Percentiles rank a stretch among this genome's conserved stretches.
Conservation (phyloP, 192 early-diverging fungal species). For the Phycomyces blakesleeanus region DNA sequence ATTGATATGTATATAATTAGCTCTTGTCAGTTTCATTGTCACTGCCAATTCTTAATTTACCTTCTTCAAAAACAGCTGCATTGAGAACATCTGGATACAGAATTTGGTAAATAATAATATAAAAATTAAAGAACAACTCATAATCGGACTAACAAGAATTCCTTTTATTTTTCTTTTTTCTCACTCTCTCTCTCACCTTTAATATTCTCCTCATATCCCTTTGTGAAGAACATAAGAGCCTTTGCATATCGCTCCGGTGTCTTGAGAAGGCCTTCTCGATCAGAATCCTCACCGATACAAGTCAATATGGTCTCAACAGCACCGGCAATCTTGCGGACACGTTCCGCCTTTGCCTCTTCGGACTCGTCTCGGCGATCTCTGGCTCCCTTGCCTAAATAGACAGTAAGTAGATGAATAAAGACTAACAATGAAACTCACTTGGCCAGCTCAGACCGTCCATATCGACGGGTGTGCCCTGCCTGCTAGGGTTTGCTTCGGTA, state of each 20-base stretch:
- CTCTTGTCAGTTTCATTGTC: neutral
- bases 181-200: slow-evolving; percentile 41
- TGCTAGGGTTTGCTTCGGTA: neutral
- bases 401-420: slow-evolving; percentile 1
- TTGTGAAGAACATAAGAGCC: slow-evolving; percentile 95
- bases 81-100: slow-evolving; percentile 75
- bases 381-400: slow-evolving; percentile 68
- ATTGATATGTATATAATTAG: slow-evolving; percentile 2
- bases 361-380: slow-evolving; percentile 76
- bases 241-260: slow-evolving; percentile 96
- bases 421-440: slow-evolving; percentile 50
- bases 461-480: slow-evolving; percentile 46
- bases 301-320: slow-evolving; percentile 87
- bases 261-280: slow-evolving; percentile 90
- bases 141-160: neutral
- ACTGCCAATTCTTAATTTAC: slow-evolving; percentile 25
- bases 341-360: slow-evolving; percentile 60
- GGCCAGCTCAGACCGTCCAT: slow-evolving; percentile 79
- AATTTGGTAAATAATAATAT: neutral
- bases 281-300: slow-evolving; percentile 92
- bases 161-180: neutral
- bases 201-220: slow-evolving; percentile 95
- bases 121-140: neutral
- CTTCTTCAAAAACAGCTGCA: slow-evolving; percentile 95
- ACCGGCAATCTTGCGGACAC: slow-evolving; percentile 75